Percentiles rank a stretch among this genome's conserved stretches.
Conservation (phyloP, 2,329 filamentous ascomycete species). For the Zarea fungicola region DNA sequence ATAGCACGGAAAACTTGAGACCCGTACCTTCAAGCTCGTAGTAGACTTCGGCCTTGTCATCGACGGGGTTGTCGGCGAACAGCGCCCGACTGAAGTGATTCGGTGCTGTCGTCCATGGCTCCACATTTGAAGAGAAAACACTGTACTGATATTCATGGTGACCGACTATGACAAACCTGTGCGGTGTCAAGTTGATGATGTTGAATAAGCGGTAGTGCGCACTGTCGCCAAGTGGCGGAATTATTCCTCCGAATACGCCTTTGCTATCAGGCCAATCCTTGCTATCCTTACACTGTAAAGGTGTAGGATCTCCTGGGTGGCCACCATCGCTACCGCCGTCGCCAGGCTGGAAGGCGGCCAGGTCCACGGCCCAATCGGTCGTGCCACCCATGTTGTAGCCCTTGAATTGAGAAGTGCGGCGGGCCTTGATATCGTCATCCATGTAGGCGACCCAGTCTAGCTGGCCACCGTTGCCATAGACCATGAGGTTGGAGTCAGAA, state of each 20-base stretch:
- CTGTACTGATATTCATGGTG: slow-evolving; percentile 27
- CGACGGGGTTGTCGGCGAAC: slow-evolving; percentile 14
- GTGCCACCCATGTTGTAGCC: background rate
- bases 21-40: slow-evolving; percentile 24
- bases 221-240: background rate
- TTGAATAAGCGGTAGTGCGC: slow-evolving; percentile 20
- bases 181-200: slow-evolving; percentile 29
- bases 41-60: slow-evolving; percentile 27
- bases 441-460: slow-evolving; percentile 23
- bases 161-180: slow-evolving; percentile 21
- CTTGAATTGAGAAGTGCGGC: no score
- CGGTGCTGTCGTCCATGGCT: slow-evolving; percentile 25
- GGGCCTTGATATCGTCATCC: slow-evolving; percentile 18
- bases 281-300: background rate
- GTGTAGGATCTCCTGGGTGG: background rate
- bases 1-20: slow-evolving; percentile 24
- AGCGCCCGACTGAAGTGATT: slow-evolving; percentile 23
- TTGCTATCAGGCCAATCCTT: background rate
- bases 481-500: slow-evolving; percentile 14
- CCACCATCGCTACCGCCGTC: background rate
- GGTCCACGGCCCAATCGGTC: background rate
- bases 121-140: slow-evolving; percentile 25
- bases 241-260: background rate
- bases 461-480: background rate
- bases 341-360: background rate